Base-by-base conservation (phyloP, 2,329 filamentous ascomycete species). In the Rhinocladiella similis region DNA sequence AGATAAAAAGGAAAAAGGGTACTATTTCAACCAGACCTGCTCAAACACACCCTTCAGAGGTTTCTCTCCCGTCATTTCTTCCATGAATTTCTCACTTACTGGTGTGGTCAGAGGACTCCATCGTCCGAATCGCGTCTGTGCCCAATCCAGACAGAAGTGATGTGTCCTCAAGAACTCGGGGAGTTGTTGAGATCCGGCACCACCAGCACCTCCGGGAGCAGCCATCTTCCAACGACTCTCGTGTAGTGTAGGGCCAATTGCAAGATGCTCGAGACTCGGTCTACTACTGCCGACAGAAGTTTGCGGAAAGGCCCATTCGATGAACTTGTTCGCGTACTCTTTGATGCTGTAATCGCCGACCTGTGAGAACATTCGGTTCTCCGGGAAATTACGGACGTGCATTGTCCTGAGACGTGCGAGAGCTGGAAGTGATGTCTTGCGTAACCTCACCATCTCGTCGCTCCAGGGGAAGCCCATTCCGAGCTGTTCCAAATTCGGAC, bases 331-430 rank as follows among this genome's bases (percentile, higher is more conserved):
- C 7, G 63, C 63, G 47, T 64, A 65, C 39, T 66, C 63, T 38
- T 63, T 64, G 54, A 66, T 64, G 27, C 54, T 60, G 51, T 66
- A 65, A 50, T 66, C 64, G 33, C 64, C 64, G 6, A 66, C 42
- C 50, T 66, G 64, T 20, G 51, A 58, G 20, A 62, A 60, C 19
- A 54, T 46, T 7, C 62, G 56, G 27, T 57, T 64, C 47, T 64
- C 60, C 18, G 64, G 64, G 49, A 66, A 66, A 45, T 66, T 66
- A 19, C 64, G 63, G 29, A 66, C 62, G 33, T 66, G 64, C 29
- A 66, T 65, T 7, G 64, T 66, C 25, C 50, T 47, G 18, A 66
- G 59, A 29, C 55, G 46, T 29, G 54, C 36, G 18, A 66, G 60
- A 3, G 57, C 60, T 2, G 60, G 64, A 6, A 64, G 54, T 16